A percentile compares a stretch with the other conserved stretches of the same genome.
Conservation (phyloP, 768 basidiomycete species). For the Baorangia bicolor region DNA sequence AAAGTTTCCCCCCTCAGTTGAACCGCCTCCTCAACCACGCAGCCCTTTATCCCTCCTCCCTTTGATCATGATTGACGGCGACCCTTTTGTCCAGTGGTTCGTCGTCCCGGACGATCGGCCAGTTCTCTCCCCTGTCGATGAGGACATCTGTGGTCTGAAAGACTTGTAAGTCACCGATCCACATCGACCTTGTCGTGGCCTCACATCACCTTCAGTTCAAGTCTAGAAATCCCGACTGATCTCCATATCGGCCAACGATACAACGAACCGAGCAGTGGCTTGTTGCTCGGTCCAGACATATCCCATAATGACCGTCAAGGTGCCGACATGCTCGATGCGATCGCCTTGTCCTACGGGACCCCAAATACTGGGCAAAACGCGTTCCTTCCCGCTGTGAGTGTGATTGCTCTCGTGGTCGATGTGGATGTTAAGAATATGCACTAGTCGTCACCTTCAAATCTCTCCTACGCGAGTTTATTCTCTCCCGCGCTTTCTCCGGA, state of each 20-base stretch:
- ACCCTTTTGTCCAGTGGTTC: constrained; percentile 18
- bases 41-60: background rate
- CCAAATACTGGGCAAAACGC: background rate
- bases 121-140: constrained; percentile 23
- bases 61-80: constrained; percentile 8
- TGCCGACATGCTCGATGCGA: background rate
- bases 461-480: background rate
- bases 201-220: constrained; percentile 10
- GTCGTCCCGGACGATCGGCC: constrained; percentile 14
- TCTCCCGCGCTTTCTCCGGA: constrained; percentile 27
- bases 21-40: background rate
- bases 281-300: constrained; percentile 7
- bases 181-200: background rate
- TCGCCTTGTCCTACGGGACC: background rate
- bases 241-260: background rate
- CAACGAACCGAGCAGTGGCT: constrained; percentile 6
- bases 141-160: constrained; percentile 16
- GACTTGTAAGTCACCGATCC: constrained; percentile 20
- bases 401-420: background rate
- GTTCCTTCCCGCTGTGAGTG: constrained; percentile 10
- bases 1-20: constrained; percentile 1
- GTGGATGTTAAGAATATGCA: background rate
- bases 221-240: background rate
- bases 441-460: background rate
- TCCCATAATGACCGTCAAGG: background rate